Base-by-base conservation (phyloP, 768 basidiomycete species). In the Porpolomopsis calyptriformis region DNA sequence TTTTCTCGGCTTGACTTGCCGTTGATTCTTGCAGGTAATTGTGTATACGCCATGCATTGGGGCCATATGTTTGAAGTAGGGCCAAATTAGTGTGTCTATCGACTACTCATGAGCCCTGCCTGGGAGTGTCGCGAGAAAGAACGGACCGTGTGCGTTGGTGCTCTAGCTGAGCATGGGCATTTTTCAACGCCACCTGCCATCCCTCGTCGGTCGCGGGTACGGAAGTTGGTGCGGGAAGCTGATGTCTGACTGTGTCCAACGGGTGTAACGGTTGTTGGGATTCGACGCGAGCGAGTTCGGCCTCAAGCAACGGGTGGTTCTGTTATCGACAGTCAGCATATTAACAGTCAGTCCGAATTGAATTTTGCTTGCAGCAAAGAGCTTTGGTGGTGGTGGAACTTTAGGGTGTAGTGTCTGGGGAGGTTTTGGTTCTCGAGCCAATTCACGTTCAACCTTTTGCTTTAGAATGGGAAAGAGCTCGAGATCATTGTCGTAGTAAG, bases 401-500 rank as follows among this genome's bases (percentile, higher is more conserved):
- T 69, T 68, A 4, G 85, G 83, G 59, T 89, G 86, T 34, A 85
- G 66, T n/a, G 63, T 61, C 40, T 69, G 63, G 34, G 76, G 76
- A 14, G 76, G 66, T 52, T 76, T 79, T 52, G 75, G 71, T 58
- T 88, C 80, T n/a, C 75, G 73, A 22, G 80, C 80, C 33, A 91
- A 64, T 59, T 90, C 88, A 52, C 69, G 69, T 46, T 86, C 83
- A 12, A 90, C 88, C 59, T 80, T 82, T 58, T 80, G 75, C 59
- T 74, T 79, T 31, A 91, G 68, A 31, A 72, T 56, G 1, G 88
- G 86, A 49, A 74, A 77, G 46, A 75, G 75, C 49, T 90, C 85
- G 43, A 93, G 72, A 60, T 96, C 90, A 60, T 91, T 87, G 68
- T 97, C 92, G 57, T 88, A 91, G 66, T 96, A 97, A 14, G 92